These are phyloP conservation scores for Candida oleophila DNA, from an alignment of 805 yeast species.

Conservation along the genomic window DNA sequence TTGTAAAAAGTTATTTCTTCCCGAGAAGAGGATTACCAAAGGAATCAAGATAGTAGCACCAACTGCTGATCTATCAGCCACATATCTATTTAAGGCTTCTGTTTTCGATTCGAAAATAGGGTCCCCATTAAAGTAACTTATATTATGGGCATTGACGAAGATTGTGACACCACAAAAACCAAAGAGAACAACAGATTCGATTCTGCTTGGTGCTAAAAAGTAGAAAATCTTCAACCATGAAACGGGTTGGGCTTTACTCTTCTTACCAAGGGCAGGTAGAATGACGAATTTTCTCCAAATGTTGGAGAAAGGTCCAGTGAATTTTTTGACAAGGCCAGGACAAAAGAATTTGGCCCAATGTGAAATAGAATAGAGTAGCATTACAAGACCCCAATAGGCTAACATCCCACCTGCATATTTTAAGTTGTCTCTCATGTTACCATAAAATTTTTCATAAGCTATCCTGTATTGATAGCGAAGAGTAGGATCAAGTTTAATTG, in stretches of 20 bases:
- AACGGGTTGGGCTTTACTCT: slow-evolving; percentile 26
- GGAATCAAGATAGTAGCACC: slow-evolving; percentile 48
- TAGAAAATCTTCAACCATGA: slow-evolving; percentile 21
- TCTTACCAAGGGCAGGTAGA: slow-evolving; percentile 37
- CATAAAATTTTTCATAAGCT: slow-evolving; percentile 39
- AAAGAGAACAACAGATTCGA: slow-evolving; percentile 31
- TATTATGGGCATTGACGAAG: slow-evolving; percentile 21
- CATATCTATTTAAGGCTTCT: slow-evolving; percentile 27
- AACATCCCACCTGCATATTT: slow-evolving; percentile 37
- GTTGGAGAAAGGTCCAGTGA: slow-evolving; percentile 30
- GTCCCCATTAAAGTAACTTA: slow-evolving; percentile 27
- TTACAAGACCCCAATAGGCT: slow-evolving; percentile 31
- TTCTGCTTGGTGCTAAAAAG: slow-evolving; percentile 40
- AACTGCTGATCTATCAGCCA: slow-evolving; percentile 55
- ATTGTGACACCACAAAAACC: slow-evolving; percentile 29
- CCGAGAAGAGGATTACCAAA: slow-evolving; percentile 53
- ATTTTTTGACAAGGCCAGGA: slow-evolving; percentile 16
- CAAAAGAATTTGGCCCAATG: slow-evolving; percentile 32
- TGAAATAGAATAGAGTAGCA: slow-evolving; percentile 18
- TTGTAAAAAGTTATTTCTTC: slow-evolving; percentile 60
- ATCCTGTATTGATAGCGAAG: background rate
- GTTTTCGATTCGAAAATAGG: slow-evolving; percentile 34
- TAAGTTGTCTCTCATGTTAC: slow-evolving; percentile 44
- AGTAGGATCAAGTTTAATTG: background rate
- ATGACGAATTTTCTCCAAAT: slow-evolving; percentile 31